Base-by-base conservation (phyloP, 2,329 filamentous ascomycete genomes). In the Ilyonectria sp. region DNA sequence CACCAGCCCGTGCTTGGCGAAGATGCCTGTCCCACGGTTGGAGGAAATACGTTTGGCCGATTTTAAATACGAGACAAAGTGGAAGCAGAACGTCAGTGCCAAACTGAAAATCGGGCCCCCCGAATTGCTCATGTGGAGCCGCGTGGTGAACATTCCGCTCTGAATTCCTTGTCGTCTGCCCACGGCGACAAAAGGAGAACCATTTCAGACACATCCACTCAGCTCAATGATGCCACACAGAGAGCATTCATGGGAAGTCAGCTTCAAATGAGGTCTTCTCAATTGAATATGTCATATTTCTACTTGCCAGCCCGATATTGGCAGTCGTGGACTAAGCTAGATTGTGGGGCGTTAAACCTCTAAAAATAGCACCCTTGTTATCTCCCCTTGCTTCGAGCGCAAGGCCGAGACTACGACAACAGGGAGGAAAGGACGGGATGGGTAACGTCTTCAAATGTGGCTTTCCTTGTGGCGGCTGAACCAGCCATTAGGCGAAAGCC, bases 401-500 rank as follows among this genome's bases (percentile, higher is more conserved):
- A 11, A 23, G 3, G 44, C 10, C 19, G 21, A 23, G 44, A 15
- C 19, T 47, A 23, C 10, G 44, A 21, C 19, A 47, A 29, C 10
- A 5, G 29, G 44, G 19, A 47, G 44, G 15, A 47, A 26, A 47
- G 13, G 19, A 47, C 44, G 21, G 44, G 19, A 47, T 47, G 9
- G 26, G 15, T 13, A 47, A 15, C 23, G 44, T 15, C 15, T 26
- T 26, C 21, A 47, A 47, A 4, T 13, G 44, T 26, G 44, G 44
- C 44, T 47, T 23, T 47, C 23, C 44, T 11, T 26, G 44, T 23
- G 21, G 19, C 10, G 44, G 44, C 44, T 47, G 19, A 47, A 7
- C 44, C 21, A 47, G 11, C 44, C 68, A 62, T 59, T 67, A 63
- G 64, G 60, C 58, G 31, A 63, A 49, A 46, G 54, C 68, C 63